phyloP scores from a whole-genome alignment of 306 rosid genomes.

The Heteromeles arbutifolia region DNA sequence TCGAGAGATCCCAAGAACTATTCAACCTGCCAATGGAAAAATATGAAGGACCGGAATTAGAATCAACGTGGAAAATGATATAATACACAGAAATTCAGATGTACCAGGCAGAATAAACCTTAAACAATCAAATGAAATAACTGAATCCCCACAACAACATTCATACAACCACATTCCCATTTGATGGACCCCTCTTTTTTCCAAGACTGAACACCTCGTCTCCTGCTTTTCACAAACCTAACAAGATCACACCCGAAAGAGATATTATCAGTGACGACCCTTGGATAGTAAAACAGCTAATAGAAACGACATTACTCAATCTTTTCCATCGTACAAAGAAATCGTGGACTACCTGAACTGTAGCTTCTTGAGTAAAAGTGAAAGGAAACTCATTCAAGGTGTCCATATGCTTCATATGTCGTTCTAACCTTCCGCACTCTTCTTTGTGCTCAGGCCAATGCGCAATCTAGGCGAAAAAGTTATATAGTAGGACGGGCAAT shows the following conservation, averaged over 20 bases:
- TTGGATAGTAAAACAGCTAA: background rate
- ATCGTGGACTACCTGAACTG: slow-evolving; percentile 42
- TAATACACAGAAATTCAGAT: background rate
- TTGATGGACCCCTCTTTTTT: slow-evolving; percentile 58
- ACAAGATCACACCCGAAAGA: slow-evolving; percentile 14
- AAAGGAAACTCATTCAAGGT: slow-evolving; percentile 70
- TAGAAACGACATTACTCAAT: background rate
- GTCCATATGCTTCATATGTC: slow-evolving; percentile 52
- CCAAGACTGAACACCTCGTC: slow-evolving; percentile 72
- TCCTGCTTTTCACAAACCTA: slow-evolving; percentile 62
- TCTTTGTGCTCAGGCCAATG: slow-evolving; percentile 77
- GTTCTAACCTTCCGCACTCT: slow-evolving; percentile 76
- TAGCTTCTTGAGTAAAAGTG: slow-evolving; percentile 62
- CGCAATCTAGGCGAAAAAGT: slow-evolving; percentile 33
- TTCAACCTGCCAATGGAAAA: slow-evolving; percentile 38
- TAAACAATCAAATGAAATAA: slow-evolving; percentile 35
- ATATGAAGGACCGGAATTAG: slow-evolving; percentile 2
- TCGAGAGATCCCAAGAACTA: slow-evolving; percentile 60
- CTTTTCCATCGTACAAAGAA: background rate
- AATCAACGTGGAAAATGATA: background rate
- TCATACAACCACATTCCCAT: slow-evolving; percentile 77
- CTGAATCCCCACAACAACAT: slow-evolving; percentile 56
- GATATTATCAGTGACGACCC: slow-evolving; percentile 2
- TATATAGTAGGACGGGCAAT: background rate
- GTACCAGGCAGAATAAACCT: slow-evolving; percentile 32